Percentiles rank a stretch among this genome's conserved stretches.
Evolutionary conservation across 768 basidiomycete genomes (phyloP).

Genomic region (Austroboletus eburneus): DNA sequence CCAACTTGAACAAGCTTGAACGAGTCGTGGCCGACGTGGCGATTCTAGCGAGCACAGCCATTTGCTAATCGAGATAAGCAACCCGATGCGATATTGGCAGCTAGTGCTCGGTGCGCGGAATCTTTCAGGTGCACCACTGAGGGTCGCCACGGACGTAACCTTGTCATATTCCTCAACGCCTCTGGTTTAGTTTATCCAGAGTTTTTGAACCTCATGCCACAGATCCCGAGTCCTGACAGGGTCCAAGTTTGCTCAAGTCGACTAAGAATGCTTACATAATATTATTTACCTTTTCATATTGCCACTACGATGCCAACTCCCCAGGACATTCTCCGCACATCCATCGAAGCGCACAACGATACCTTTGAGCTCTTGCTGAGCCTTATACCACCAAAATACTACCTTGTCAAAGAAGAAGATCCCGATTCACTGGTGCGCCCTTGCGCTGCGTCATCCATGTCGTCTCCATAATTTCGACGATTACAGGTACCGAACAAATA

Average conservation of each 20-base stretch:
- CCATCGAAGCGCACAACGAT: conserved; percentile 80
- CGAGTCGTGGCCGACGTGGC: not conserved
- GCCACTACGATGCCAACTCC: conserved; percentile 45
- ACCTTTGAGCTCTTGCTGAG: conserved; percentile 79
- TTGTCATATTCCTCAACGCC: too few species aligned
- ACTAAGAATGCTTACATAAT: not conserved
- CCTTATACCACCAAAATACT: conserved; percentile 88
- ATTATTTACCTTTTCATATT: not conserved
- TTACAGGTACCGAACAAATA: conserved; percentile 54
- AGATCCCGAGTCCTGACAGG: too few species aligned
- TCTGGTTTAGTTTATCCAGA: too few species aligned
- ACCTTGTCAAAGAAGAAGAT: conserved; percentile 41
- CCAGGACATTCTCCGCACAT: conserved; percentile 45
- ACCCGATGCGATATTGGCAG: too few species aligned
- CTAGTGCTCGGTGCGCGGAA: too few species aligned
- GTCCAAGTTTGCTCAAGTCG: too few species aligned
- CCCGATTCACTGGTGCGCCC: conserved; percentile 14
- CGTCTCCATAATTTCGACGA: too few species aligned
- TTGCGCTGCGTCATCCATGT: not conserved
- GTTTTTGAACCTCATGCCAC: too few species aligned
- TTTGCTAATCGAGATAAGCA: too few species aligned
- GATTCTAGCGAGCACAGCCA: conserved; percentile 7
- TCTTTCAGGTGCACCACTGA: too few species aligned
- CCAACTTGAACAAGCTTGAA: not conserved
- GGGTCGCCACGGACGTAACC: too few species aligned